Base-by-base conservation (phyloP, 306 rosid genomes). In the Cucurbita ficifolia region DNA sequence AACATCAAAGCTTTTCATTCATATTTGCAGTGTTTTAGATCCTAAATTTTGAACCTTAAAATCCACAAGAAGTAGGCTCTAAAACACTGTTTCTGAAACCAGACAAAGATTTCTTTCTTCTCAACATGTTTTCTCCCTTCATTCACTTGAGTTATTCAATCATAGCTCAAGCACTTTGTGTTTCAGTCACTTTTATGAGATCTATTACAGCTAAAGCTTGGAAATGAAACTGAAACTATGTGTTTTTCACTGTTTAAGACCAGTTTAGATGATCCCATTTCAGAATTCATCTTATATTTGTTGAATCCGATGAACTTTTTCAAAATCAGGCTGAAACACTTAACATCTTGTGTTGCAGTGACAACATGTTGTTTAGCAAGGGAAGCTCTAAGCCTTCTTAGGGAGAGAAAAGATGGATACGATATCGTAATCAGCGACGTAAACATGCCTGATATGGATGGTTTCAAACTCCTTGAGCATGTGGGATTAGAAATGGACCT, bases 361-460 rank as follows among this genome's bases (percentile, higher is more conserved):
- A 95, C 96, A 4, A 95, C 99, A 24, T 95, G 99, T 77, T 81
- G 89, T 64, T 81, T 89, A 57, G 99, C 99, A 63, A 89, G 83
- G 61, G 90, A 91, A 17, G 99, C 99, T 45, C 80, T 95, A 14
- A 84, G 75, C 82, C 74, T 88, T 85, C 99, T 95, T 51, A 89
- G 99, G 0, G 96, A 95, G 67, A 84, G 86, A 76, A 95, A 95
- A 80, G 92, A 91, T 43, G 96, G 90, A 35, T 95, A 88, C 9
- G 99, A 95, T 79, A 95, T 95, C 29, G 99, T 95, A 43, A 84
- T 95, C 80, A 95, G 99, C 8, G 99, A 95, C 70, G 99, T 95
- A 4, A 95, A 95, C 96, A 95, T 95, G 99, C 99, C 99, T 0
- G 99, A 95, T 84, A 95, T 95, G 99, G 99, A 95, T 48, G 99